Evolutionary conservation across 2,329 filamentous ascomycete species (phyloP).

Genomic region (Diaporthe aspalathi): DNA sequence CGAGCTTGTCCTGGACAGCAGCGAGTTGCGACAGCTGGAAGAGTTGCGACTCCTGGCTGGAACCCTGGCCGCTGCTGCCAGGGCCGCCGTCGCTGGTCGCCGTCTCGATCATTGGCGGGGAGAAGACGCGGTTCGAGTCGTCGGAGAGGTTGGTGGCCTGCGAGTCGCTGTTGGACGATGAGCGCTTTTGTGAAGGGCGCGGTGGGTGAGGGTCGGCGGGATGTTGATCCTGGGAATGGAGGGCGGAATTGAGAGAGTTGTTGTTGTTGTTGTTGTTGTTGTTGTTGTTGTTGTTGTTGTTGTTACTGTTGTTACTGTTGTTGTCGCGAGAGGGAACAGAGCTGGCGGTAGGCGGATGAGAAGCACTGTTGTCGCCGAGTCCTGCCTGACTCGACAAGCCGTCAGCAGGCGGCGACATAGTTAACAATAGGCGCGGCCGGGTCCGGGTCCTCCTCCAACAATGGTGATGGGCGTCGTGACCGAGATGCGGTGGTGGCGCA

Average conservation of each 20-base stretch:
- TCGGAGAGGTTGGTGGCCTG: conserved; percentile 57
- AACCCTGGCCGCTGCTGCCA: conserved; percentile 53
- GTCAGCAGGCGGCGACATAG: conserved; percentile 39
- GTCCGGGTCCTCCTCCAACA: conserved; percentile 18
- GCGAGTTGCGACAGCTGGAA: conserved; percentile 69
- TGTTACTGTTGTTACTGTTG: too few species aligned
- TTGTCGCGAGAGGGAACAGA: conserved; percentile 9
- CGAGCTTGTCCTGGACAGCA: conserved; percentile 63
- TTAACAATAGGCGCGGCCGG: conserved; percentile 24
- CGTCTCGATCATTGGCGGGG: conserved; percentile 48
- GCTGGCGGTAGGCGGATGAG: conserved; percentile 2
- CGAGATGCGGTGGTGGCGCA: conserved; percentile 5
- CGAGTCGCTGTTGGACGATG: conserved; percentile 54
- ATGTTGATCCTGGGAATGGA: background rate
- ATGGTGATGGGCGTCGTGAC: conserved; percentile 24
- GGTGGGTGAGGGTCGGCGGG: background rate
- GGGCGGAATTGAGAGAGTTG: background rate
- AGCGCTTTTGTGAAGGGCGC: conserved; percentile 31
- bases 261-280: too few species aligned
- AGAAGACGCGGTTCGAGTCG: conserved; percentile 56
- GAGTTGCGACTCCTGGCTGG: conserved; percentile 68
- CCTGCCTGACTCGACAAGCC: conserved; percentile 35
- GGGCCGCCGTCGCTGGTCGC: conserved; percentile 53
- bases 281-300: too few species aligned
- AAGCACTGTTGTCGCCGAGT: conserved; percentile 16